Evolutionary conservation across 768 basidiomycete species (phyloP).

Genomic region (Psilocybe azurescens): DNA sequence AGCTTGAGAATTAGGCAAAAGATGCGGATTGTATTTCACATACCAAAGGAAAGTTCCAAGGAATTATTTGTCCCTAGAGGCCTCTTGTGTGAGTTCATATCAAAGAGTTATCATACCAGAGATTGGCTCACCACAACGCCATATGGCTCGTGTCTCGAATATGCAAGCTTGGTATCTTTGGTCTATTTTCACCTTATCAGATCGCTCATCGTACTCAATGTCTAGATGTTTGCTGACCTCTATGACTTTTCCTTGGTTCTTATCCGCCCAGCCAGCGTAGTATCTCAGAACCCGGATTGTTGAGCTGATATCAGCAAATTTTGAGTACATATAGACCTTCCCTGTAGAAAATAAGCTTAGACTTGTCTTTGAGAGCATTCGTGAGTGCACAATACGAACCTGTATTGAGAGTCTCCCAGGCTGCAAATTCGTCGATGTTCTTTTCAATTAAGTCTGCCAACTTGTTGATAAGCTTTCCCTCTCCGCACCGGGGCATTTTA

Average conservation of each 20-base stretch:
- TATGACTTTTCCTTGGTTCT: constrained; percentile 75
- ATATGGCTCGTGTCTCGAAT: constrained; percentile 72
- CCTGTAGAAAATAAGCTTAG: constrained; percentile 35
- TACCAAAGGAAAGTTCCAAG: constrained; percentile 59
- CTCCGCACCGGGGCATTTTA: constrained; percentile 52
- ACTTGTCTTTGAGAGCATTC: too few species aligned
- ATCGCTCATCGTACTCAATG: neutral
- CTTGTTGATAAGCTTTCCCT: constrained; percentile 63
- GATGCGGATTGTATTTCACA: neutral
- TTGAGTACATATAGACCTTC: constrained; percentile 58
- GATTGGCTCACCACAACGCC: constrained; percentile 46
- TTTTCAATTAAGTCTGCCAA: constrained; percentile 68
- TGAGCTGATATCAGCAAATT: constrained; percentile 49
- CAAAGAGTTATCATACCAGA: neutral
- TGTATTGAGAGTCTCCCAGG: constrained; percentile 73
- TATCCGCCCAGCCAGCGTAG: constrained; percentile 91
- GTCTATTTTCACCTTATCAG: constrained; percentile 40
- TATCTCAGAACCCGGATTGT: constrained; percentile 63
- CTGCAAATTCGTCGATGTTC: constrained; percentile 66
- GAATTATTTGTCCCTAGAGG: constrained; percentile 55
- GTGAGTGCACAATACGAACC: constrained; percentile 35
- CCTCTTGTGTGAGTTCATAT: neutral
- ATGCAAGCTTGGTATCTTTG: constrained; percentile 59
- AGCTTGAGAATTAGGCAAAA: neutral
- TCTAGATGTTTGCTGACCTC: constrained; percentile 40